Evolutionary conservation across 2,329 filamentous ascomycete species (phyloP).

Genomic region (Harringtonia aguacate): DNA sequence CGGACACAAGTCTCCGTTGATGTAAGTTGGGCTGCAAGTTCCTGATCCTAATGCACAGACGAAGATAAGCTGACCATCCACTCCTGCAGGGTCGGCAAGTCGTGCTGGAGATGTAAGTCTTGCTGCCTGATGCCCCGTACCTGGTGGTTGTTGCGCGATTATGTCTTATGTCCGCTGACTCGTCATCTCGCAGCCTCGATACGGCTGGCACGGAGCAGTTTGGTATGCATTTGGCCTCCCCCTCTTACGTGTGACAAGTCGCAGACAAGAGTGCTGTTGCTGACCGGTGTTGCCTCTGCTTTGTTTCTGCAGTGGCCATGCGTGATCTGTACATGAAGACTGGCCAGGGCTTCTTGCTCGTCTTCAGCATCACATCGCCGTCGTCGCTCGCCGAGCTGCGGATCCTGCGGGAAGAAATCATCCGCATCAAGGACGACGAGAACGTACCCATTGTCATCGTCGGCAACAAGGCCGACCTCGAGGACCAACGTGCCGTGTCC

Average conservation of each 20-base stretch:
- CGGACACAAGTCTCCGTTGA: conserved; percentile 70
- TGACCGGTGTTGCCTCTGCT: not conserved
- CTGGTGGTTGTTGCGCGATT: not conserved
- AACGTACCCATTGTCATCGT: conserved; percentile 81
- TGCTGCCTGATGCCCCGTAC: not conserved
- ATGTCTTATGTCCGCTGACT: not conserved
- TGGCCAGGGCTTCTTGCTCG: conserved; percentile 81
- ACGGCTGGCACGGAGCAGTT: conserved; percentile 90
- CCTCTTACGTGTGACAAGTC: not conserved
- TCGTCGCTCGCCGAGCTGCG: conserved; percentile 75
- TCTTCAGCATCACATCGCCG: conserved; percentile 81
- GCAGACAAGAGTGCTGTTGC: not conserved
- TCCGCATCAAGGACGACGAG: conserved; percentile 82
- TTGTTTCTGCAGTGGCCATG: conserved; percentile 43
- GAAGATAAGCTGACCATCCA: not conserved
- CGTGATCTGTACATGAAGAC: conserved; percentile 89
- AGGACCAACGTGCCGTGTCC: conserved; percentile 72
- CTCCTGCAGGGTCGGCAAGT: conserved; percentile 67
- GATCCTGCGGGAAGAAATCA: conserved; percentile 77
- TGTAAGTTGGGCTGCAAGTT: conserved; percentile 47
- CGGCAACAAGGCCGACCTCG: conserved; percentile 83
- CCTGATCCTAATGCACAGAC: not conserved
- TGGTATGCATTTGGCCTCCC: conserved; percentile 45
- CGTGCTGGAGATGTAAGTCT: conserved; percentile 72
- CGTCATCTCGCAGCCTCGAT: conserved; percentile 49